Percentiles rank a stretch among this genome's conserved stretches.
Conservation (phyloP, 2,329 filamentous ascomycete genomes). For the Pezicula carpinea region DNA sequence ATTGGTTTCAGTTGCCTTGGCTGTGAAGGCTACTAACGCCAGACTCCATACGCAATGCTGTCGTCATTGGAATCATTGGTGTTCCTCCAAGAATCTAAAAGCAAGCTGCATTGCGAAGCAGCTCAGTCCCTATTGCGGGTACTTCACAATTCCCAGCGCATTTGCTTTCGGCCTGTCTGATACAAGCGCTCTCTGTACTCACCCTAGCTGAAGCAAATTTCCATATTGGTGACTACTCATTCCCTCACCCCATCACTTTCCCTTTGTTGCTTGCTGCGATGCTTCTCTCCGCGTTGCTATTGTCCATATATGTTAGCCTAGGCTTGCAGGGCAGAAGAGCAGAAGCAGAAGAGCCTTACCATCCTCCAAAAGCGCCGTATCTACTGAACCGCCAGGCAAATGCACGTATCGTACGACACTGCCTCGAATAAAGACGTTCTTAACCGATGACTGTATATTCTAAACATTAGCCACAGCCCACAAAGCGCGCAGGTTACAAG, state of each 20-base stretch:
- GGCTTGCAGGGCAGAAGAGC: neutral
- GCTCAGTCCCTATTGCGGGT: neutral
- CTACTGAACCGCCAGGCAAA: conserved; percentile 61
- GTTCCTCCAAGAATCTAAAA: no score
- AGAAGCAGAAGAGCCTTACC: conserved; percentile 37
- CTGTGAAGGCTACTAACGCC: neutral
- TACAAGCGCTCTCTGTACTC: neutral
- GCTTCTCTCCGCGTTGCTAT: conserved; percentile 35
- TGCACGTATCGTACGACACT: conserved; percentile 73
- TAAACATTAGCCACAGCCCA: neutral
- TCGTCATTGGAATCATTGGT: neutral
- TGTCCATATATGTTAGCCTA: conserved; percentile 7
- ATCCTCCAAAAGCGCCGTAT: conserved; percentile 68
- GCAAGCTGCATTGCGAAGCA: neutral
- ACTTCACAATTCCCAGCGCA: neutral
- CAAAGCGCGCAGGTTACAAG: neutral
- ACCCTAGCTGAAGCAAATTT: neutral
- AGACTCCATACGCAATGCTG: neutral
- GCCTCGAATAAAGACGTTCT: conserved; percentile 72
- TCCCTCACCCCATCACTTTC: conserved; percentile 30
- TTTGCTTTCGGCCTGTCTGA: neutral
- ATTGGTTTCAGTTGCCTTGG: neutral
- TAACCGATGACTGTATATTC: conserved; percentile 56
- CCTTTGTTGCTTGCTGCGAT: conserved; percentile 44
- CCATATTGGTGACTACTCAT: neutral